These are phyloP conservation scores for Austroboletus eburneus DNA, from an alignment of 768 basidiomycete genomes.

Conservation along the genomic window DNA sequence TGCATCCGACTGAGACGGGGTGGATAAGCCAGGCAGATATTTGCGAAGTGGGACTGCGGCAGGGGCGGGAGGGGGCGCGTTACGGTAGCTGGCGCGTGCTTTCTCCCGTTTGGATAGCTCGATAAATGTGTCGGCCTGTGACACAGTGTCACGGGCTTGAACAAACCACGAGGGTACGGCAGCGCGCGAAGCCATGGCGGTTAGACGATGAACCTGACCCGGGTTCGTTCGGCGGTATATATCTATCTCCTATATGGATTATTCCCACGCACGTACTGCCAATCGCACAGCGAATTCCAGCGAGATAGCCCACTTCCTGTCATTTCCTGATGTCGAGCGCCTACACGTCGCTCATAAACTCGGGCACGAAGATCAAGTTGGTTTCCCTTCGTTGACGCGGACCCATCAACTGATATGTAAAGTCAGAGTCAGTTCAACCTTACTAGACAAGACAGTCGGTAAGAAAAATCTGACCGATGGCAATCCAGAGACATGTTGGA, in stretches of 20 bases:
- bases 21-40: slow-evolving; percentile 2
- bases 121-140: slow-evolving; percentile 30
- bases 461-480: slow-evolving; percentile 69
- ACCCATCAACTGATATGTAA: slow-evolving; percentile 5
- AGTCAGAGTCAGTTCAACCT: slow-evolving; percentile 74
- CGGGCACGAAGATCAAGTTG: slow-evolving; percentile 28
- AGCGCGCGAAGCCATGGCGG: slow-evolving; percentile 8
- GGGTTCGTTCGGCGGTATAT: neutral
- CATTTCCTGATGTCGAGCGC: slow-evolving; percentile 8
- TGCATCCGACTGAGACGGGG: slow-evolving; percentile 8
- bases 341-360: slow-evolving; percentile 23
- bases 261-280: slow-evolving; percentile 24
- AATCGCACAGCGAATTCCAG: neutral
- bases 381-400: slow-evolving; percentile 34
- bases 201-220: neutral
- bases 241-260: neutral
- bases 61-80: slow-evolving; percentile 7
- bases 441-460: slow-evolving; percentile 64
- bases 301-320: too few relatives aligned
- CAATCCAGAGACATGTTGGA: slow-evolving; percentile 80
- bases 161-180: slow-evolving; percentile 16
- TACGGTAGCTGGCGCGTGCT: slow-evolving; percentile 30
- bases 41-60: slow-evolving; percentile 6
- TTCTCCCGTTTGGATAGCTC: slow-evolving; percentile 38
- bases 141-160: slow-evolving; percentile 5